Percentiles rank a stretch among this genome's conserved stretches.
phyloP scores from a whole-genome alignment of 208 protist genomes.

The Crithidia expoeki region DNA sequence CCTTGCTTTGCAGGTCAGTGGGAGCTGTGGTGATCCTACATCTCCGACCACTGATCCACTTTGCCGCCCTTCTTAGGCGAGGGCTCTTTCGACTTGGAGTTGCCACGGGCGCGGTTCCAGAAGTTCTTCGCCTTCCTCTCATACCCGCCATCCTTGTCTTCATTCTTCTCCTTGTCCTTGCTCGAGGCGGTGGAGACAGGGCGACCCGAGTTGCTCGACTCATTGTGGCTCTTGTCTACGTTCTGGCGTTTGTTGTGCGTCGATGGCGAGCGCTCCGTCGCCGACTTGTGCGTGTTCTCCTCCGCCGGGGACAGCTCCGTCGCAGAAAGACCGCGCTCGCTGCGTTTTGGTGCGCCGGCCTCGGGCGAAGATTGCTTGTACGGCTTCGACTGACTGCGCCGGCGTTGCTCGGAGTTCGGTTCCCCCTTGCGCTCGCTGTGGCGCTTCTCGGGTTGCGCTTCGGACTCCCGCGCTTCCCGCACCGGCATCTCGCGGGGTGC shows the following conservation, averaged over 20 bases:
- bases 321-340: constrained; percentile 5
- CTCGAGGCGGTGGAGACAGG: constrained; percentile 9
- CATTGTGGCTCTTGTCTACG: constrained; percentile 14
- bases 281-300: neutral
- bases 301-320: neutral
- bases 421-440: neutral
- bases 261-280: constrained; percentile 3
- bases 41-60: constrained; percentile 19
- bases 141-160: constrained; percentile 12
- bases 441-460: neutral
- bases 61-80: constrained; percentile 20
- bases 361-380: constrained; percentile 13
- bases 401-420: constrained; percentile 10
- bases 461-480: neutral
- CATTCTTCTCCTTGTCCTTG: constrained; percentile 16
- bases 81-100: constrained; percentile 26
- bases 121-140: constrained; percentile 35
- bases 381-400: constrained; percentile 13
- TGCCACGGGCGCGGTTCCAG: constrained; percentile 26
- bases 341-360: neutral
- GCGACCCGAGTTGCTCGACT: neutral
- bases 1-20: too few species aligned
- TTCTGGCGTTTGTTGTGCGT: constrained; percentile 8
- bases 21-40: too few species aligned
- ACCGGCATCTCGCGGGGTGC: neutral